Conservation (phyloP, 1,284 basidiomycete genomes). For the Ustilago xerochloae region DNA sequence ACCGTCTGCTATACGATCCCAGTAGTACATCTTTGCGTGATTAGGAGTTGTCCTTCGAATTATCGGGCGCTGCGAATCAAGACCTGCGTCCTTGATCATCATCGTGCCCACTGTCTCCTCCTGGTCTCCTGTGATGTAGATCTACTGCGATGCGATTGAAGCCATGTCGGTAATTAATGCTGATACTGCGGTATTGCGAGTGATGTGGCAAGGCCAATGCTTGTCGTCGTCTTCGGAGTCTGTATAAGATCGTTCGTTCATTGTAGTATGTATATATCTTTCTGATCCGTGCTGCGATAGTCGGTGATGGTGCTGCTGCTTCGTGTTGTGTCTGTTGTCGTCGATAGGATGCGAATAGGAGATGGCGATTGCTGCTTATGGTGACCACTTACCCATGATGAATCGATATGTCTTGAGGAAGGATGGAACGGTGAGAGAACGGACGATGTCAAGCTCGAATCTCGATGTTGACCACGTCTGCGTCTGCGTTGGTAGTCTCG, state of each 20-base stretch:
- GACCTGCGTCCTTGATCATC: no score
- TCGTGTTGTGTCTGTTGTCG: conserved; percentile 2
- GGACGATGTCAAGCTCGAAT: conserved; percentile 46
- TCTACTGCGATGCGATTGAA: background rate
- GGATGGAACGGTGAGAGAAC: conserved; percentile 51
- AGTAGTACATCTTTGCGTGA: no score
- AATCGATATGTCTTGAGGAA: conserved; percentile 57
- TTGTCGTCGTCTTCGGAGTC: background rate
- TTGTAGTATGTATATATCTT: background rate
- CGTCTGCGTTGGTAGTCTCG: background rate
- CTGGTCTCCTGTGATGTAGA: no score
- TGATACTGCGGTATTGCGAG: background rate
- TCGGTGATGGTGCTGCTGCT: conserved; percentile 11
- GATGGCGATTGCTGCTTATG: conserved; percentile 20
- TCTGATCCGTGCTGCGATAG: background rate
- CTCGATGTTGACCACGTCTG: conserved; percentile 17
- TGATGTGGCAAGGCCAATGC: background rate
- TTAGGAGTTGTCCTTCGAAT: no score
- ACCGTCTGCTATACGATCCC: no score
- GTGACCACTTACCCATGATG: conserved; percentile 54
- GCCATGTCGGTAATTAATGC: background rate
- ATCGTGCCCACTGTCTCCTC: no score
- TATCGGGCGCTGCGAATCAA: no score
- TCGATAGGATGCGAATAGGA: conserved; percentile 25
- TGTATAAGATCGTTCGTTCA: background rate